Evolutionary conservation across 805 yeast species (phyloP).

Genomic region (Blastobotrys attinorum): DNA sequence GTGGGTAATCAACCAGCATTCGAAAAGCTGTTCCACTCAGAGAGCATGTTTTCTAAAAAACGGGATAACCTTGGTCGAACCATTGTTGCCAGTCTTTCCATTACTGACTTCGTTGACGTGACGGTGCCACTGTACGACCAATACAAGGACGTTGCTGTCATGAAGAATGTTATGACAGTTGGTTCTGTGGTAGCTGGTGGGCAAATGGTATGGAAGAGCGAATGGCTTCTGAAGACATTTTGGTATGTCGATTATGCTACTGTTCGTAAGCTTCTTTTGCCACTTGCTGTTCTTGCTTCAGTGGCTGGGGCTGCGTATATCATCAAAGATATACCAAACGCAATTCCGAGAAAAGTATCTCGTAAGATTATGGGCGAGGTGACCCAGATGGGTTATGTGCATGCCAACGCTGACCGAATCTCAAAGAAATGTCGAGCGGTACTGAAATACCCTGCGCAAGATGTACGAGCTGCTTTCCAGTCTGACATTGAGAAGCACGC

Average conservation of each 20-base stretch:
- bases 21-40: conserved; percentile 42
- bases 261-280: conserved; percentile 41
- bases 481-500: conserved; percentile 54
- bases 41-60: conserved; percentile 75
- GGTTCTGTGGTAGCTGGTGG: conserved; percentile 25
- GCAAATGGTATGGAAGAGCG: conserved; percentile 17
- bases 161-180: conserved; percentile 21
- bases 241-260: conserved; percentile 8
- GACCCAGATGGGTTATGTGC: conserved; percentile 65
- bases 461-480: conserved; percentile 66
- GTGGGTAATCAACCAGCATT: conserved; percentile 52
- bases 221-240: conserved; percentile 16
- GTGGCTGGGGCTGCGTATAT: conserved; percentile 54
- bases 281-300: conserved; percentile 43
- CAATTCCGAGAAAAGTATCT: conserved; percentile 78
- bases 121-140: conserved; percentile 32
- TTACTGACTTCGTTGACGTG: conserved; percentile 77
- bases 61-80: conserved; percentile 54
- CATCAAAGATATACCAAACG: conserved; percentile 76
- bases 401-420: conserved; percentile 66
- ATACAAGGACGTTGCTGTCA: conserved; percentile 4
- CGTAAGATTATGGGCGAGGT: conserved; percentile 59
- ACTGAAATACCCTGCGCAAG: conserved; percentile 71
- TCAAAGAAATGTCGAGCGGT: conserved; percentile 79
- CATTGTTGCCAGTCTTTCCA: conserved; percentile 50